Conservation (phyloP, 139 green algal genomes). For the Micractinium sp. region DNA sequence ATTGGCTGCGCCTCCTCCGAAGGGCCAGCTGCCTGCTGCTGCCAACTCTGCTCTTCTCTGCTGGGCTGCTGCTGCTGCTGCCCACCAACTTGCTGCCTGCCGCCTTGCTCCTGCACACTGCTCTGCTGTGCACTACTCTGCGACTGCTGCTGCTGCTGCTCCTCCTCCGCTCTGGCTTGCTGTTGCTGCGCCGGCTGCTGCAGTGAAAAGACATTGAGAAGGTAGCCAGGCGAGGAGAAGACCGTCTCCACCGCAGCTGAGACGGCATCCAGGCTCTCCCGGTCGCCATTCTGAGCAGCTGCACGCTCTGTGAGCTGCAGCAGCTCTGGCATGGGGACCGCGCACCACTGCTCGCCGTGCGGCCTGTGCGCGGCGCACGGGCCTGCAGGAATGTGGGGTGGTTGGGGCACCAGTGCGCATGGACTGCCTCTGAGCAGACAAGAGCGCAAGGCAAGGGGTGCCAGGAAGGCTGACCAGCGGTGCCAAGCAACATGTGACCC, state of each 20-base stretch:
- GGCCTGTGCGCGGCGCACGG: neutral
- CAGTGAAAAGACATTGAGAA: conserved; percentile 31
- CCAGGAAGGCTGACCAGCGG: neutral
- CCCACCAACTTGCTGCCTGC: neutral
- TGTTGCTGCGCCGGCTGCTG: neutral
- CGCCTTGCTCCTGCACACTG: neutral
- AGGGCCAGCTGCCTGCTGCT: neutral
- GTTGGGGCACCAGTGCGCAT: neutral
- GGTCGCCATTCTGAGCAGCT: neutral
- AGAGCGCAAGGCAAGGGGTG: neutral
- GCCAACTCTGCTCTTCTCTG: neutral
- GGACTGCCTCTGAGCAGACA: neutral
- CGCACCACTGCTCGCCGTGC: neutral
- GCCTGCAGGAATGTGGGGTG: neutral
- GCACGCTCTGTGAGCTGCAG: conserved; percentile 19
- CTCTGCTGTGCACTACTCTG: neutral
- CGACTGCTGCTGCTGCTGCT: conserved; percentile 10
- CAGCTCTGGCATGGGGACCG: conserved; percentile 36
- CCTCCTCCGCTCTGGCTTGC: too few relatives aligned
- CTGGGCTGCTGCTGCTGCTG: neutral
- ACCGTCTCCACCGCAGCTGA: conserved; percentile 45
- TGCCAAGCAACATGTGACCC: too few relatives aligned
- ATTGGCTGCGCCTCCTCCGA: neutral
- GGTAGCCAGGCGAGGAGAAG: conserved; percentile 52
- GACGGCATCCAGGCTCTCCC: neutral